Conservation (phyloP, 192 early-diverging fungal species). For the Spinellus fusiger region DNA sequence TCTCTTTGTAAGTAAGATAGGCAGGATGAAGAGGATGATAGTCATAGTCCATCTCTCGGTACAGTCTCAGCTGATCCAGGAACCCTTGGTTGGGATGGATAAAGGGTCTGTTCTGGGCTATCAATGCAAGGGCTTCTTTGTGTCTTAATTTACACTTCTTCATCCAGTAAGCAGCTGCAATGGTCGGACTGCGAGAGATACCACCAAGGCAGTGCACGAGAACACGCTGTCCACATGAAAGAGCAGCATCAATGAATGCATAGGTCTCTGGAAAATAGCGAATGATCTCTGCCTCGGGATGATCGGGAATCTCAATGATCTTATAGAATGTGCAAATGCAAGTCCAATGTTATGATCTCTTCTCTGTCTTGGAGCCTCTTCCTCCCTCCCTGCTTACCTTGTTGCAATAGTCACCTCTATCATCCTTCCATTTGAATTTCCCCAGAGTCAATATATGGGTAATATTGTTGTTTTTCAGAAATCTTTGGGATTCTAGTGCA, state of each 20-base stretch:
- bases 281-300: slow-evolving; percentile 58
- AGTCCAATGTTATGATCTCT: neutral
- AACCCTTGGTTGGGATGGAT: slow-evolving; percentile 30
- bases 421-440: slow-evolving; percentile 23
- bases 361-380: neutral
- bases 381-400: too few species aligned
- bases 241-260: slow-evolving; percentile 44
- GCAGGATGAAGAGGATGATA: slow-evolving; percentile 17
- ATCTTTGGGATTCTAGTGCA: slow-evolving; percentile 17
- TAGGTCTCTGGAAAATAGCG: slow-evolving; percentile 60
- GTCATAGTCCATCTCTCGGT: slow-evolving; percentile 21
- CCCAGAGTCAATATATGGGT: slow-evolving; percentile 25
- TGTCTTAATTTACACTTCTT: slow-evolving; percentile 4
- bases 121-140: slow-evolving; percentile 24
- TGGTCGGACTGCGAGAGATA: slow-evolving; percentile 50
- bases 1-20: slow-evolving; percentile 12
- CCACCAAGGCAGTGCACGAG: slow-evolving; percentile 71
- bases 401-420: slow-evolving; percentile 10
- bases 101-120: slow-evolving; percentile 25
- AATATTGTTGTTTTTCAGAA: slow-evolving; percentile 29
- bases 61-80: slow-evolving; percentile 25
- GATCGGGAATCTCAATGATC: slow-evolving; percentile 24
- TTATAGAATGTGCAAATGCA: neutral
- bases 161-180: slow-evolving; percentile 59
- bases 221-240: slow-evolving; percentile 44